phyloP scores from a whole-genome alignment of 805 yeast species.

The Starmerella potacharoeniae region DNA sequence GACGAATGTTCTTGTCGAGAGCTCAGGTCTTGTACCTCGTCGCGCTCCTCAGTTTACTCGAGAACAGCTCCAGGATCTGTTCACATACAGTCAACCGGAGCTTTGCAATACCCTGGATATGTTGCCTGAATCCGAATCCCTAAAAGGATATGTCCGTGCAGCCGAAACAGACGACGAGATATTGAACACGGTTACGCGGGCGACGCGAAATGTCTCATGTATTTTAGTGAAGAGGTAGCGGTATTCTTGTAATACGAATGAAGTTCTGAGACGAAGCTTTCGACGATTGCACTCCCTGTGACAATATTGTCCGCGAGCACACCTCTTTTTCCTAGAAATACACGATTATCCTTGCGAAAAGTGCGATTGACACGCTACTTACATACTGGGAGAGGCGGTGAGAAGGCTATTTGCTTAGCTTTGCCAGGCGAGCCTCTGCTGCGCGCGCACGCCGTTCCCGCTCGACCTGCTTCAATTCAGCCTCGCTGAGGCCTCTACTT shows the following conservation, averaged over 20 bases:
- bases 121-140: background rate
- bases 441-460: slow-evolving; percentile 94
- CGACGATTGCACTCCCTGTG: too few species aligned
- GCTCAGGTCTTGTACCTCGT: slow-evolving; percentile 31
- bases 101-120: slow-evolving; percentile 62
- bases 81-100: slow-evolving; percentile 43
- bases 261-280: too few species aligned
- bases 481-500: slow-evolving; percentile 49
- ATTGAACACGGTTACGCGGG: background rate
- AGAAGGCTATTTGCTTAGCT: background rate
- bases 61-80: slow-evolving; percentile 62
- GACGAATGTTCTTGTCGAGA: slow-evolving; percentile 47
- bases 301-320: too few species aligned
- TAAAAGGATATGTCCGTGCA: slow-evolving; percentile 4
- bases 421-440: slow-evolving; percentile 71
- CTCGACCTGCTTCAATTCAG: slow-evolving; percentile 67
- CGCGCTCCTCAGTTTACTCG: slow-evolving; percentile 40
- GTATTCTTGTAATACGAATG: too few species aligned
- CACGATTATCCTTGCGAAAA: too few species aligned
- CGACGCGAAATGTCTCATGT: slow-evolving; percentile 9
- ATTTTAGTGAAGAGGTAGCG: background rate
- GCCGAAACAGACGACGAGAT: background rate
- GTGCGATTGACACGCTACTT: too few species aligned
- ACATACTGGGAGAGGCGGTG: too few species aligned
- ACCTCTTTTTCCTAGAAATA: too few species aligned